These are phyloP conservation scores for Porcisia deanei DNA, from an alignment of 208 protist species.

Conservation along the genomic window DNA sequence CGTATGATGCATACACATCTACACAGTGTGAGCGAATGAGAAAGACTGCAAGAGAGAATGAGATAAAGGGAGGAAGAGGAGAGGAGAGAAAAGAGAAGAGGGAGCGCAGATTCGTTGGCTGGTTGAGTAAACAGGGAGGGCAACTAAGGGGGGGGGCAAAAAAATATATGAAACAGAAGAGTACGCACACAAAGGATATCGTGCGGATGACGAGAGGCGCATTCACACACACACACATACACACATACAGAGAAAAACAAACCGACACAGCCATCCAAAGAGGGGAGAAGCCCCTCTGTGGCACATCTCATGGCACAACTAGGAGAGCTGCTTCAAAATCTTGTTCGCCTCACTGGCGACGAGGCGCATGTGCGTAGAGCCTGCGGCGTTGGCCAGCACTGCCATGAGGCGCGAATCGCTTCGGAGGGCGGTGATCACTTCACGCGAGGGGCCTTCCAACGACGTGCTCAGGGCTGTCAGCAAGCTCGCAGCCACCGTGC, in stretches of 20 bases:
- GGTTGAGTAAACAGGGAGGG: background rate
- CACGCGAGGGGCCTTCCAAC: slow-evolving; percentile 29
- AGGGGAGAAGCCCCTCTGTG: background rate
- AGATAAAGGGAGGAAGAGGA: background rate
- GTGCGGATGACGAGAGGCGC: background rate
- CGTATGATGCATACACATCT: background rate
- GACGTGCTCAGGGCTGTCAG: slow-evolving; percentile 48
- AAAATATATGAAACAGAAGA: slow-evolving; percentile 3
- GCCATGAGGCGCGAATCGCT: slow-evolving; percentile 19
- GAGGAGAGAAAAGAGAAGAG: background rate
- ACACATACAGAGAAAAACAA: background rate
- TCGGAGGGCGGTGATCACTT: slow-evolving; percentile 7
- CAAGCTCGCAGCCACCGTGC: slow-evolving; percentile 39
- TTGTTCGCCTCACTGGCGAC: slow-evolving; percentile 37
- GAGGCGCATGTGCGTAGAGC: slow-evolving; percentile 18
- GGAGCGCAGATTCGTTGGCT: background rate
- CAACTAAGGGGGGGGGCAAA: background rate
- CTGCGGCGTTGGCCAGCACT: slow-evolving; percentile 19
- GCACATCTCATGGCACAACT: background rate
- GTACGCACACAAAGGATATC: background rate
- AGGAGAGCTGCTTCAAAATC: slow-evolving; percentile 24
- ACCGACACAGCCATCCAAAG: background rate
- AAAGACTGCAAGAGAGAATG: slow-evolving; percentile 9
- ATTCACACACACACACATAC: background rate
- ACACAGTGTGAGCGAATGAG: background rate